Evolutionary conservation across 805 yeast genomes (phyloP).

Genomic region (Debaryomyces tyrocola): DNA sequence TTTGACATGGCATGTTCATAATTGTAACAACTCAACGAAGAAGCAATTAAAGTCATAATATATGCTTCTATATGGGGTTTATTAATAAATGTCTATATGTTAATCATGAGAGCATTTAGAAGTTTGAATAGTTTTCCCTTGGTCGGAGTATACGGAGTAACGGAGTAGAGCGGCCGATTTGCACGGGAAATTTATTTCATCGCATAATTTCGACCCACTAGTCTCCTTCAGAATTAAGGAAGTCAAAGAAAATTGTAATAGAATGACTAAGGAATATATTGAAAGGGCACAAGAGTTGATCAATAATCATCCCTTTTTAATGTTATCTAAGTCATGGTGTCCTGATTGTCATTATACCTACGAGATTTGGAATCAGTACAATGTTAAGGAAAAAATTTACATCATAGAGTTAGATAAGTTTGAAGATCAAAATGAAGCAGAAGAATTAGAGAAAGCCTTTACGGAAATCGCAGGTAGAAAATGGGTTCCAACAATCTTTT

Average conservation of each 20-base stretch:
- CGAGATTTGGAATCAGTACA: slow-evolving; percentile 52
- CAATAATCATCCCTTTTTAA: slow-evolving; percentile 46
- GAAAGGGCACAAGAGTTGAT: slow-evolving; percentile 49
- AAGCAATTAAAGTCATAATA: background rate
- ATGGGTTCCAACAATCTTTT: slow-evolving; percentile 71
- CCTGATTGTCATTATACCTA: slow-evolving; percentile 73
- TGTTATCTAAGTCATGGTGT: slow-evolving; percentile 75
- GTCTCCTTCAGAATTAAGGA: no score
- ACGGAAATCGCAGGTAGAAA: slow-evolving; percentile 56
- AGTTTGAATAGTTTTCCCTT: background rate
- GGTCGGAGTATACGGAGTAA: background rate
- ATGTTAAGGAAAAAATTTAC: slow-evolving; percentile 48
- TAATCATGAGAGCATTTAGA: no score
- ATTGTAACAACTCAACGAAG: background rate
- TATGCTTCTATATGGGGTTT: background rate
- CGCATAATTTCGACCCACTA: no score
- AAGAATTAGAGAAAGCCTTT: slow-evolving; percentile 53
- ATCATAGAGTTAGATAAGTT: slow-evolving; percentile 64
- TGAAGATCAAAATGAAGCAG: slow-evolving; percentile 48
- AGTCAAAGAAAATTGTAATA: background rate
- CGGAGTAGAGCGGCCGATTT: no score
- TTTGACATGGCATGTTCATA: background rate
- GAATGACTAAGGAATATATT: slow-evolving; percentile 21
- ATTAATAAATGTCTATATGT: no score
- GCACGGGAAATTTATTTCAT: no score